These are phyloP conservation scores for Aplosporella prunicola DNA, from an alignment of 2,329 filamentous ascomycete species.

Conservation along the genomic window DNA sequence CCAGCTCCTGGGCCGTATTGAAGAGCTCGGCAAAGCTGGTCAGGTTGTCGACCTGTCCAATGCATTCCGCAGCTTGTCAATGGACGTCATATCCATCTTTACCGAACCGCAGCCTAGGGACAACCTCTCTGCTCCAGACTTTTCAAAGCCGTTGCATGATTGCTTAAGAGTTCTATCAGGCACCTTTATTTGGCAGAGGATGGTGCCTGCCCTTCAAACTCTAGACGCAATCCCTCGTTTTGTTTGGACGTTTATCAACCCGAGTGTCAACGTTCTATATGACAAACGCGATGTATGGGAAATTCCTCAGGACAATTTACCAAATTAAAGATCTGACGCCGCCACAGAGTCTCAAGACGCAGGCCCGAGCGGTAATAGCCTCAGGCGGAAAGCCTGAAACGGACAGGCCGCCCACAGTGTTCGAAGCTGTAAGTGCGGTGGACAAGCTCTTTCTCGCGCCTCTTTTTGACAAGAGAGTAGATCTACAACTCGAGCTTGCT, in stretches of 20 bases:
- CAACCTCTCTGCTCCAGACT: slow-evolving; percentile 12
- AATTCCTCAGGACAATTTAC: no score
- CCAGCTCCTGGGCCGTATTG: slow-evolving; percentile 12
- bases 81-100: slow-evolving; percentile 14
- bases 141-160: slow-evolving; percentile 9
- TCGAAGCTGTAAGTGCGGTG: no score
- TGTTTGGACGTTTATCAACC: background rate
- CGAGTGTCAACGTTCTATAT: no score
- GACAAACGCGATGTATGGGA: no score
- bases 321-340: no score
- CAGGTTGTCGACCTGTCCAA: slow-evolving; percentile 10
- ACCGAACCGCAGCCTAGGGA: slow-evolving; percentile 12
- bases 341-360: no score
- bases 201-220: slow-evolving; percentile 15
- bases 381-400: no score
- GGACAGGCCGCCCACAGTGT: no score
- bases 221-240: slow-evolving; percentile 19
- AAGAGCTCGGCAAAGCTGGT: slow-evolving; percentile 5
- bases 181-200: slow-evolving; percentile 13
- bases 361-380: no score
- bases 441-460: no score
- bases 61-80: slow-evolving; percentile 14
- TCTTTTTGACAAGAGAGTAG: no score
- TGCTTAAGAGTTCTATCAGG: slow-evolving; percentile 6
- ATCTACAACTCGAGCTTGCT: no score